Percentiles rank a stretch among this genome's conserved stretches.
These are phyloP conservation scores for Pulveroboletus sp. DNA, from an alignment of 768 basidiomycete species.

Conservation along the genomic window DNA sequence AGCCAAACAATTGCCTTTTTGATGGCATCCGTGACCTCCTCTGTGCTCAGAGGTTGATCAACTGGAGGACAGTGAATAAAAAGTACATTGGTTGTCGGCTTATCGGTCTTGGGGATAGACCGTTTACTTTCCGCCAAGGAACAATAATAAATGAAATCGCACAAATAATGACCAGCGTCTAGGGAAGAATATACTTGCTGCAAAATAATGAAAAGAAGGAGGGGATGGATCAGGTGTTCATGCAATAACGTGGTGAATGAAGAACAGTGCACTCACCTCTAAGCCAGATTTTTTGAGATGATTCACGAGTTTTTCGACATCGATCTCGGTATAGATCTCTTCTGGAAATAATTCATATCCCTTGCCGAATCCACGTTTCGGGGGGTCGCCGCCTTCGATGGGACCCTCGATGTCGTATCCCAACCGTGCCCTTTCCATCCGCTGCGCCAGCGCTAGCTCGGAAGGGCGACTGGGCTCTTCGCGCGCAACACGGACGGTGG, in stretches of 20 bases:
- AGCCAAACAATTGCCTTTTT: slow-evolving; percentile 61
- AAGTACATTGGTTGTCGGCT: slow-evolving; percentile 43
- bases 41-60: slow-evolving; percentile 57
- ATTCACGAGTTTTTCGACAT: slow-evolving; percentile 35
- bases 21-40: slow-evolving; percentile 65
- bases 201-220: background rate
- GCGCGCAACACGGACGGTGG: slow-evolving; percentile 32
- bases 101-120: slow-evolving; percentile 27
- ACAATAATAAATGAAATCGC: slow-evolving; percentile 75
- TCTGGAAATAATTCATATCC: slow-evolving; percentile 36
- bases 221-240: slow-evolving; percentile 7
- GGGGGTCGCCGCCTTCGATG: slow-evolving; percentile 27
- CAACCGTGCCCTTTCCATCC: slow-evolving; percentile 28
- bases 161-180: slow-evolving; percentile 74
- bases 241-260: background rate
- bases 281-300: slow-evolving; percentile 32
- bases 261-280: slow-evolving; percentile 25
- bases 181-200: slow-evolving; percentile 69
- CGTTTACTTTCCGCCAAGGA: slow-evolving; percentile 67
- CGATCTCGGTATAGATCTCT: slow-evolving; percentile 35
- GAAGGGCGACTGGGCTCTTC: slow-evolving; percentile 23
- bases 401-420: slow-evolving; percentile 27
- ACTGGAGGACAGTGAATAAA: slow-evolving; percentile 73
- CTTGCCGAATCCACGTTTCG: slow-evolving; percentile 35
- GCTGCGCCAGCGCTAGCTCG: slow-evolving; percentile 23